A percentile compares a stretch with the other conserved stretches of the same genome.
These are phyloP conservation scores for Ogataea henricii DNA, from an alignment of 805 yeast species.

Conservation along the genomic window DNA sequence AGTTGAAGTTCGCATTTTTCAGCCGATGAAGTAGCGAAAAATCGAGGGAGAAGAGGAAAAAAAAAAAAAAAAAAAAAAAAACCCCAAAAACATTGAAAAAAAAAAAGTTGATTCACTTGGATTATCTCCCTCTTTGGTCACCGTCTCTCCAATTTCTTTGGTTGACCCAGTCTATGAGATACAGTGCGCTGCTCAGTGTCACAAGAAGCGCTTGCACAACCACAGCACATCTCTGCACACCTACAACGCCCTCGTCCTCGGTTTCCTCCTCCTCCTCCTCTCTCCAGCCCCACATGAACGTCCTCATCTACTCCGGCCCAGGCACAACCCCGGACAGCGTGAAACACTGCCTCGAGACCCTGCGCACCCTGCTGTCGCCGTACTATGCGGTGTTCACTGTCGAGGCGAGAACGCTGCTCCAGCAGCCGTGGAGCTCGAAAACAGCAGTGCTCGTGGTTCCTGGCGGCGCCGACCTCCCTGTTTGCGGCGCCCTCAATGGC, in stretches of 20 bases:
- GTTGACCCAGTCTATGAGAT: neutral
- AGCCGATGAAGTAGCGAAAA: neutral
- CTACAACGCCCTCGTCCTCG: neutral
- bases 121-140: too few relatives aligned
- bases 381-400: conserved; percentile 82
- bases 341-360: conserved; percentile 76
- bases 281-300: conserved; percentile 54
- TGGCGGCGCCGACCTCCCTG: conserved; percentile 96
- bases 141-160: too few relatives aligned
- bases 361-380: conserved; percentile 77
- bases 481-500: conserved; percentile 73
- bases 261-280: neutral
- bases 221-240: neutral
- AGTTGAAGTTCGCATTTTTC: neutral
- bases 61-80: neutral
- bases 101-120: neutral
- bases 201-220: neutral
- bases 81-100: neutral
- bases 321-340: conserved; percentile 90
- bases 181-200: neutral
- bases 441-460: conserved; percentile 84
- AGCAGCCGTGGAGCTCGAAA: conserved; percentile 87
- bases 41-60: neutral
- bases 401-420: conserved; percentile 57
- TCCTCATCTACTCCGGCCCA: conserved; percentile 69